Evolutionary conservation across 768 basidiomycete genomes (phyloP).

Genomic region (Naganishia antarctica): DNA sequence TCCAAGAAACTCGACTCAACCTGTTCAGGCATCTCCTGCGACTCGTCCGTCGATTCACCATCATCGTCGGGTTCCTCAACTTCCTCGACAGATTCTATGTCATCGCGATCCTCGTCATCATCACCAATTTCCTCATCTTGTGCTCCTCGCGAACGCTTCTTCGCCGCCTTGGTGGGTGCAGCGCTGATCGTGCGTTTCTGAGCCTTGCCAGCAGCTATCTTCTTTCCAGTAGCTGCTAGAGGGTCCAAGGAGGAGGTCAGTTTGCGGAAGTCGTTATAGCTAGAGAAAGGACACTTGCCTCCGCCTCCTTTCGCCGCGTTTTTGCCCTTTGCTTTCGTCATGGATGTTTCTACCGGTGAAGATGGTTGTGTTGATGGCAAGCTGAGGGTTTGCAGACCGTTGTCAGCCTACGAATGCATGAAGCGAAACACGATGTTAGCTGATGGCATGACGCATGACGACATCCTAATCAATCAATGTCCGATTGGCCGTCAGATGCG

Average conservation of each 20-base stretch:
- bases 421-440: too few relatives aligned
- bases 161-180: not conserved
- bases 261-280: not conserved
- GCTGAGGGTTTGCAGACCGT: too few relatives aligned
- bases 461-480: too few relatives aligned
- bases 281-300: not conserved
- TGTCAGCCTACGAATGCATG: too few relatives aligned
- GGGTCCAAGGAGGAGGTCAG: not conserved
- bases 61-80: not conserved
- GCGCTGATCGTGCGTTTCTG: not conserved
- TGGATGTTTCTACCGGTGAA: not conserved
- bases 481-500: too few relatives aligned
- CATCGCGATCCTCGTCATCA: not conserved
- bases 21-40: constrained; percentile 6
- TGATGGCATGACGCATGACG: too few relatives aligned
- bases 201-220: not conserved
- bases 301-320: not conserved
- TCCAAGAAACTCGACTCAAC: constrained; percentile 11
- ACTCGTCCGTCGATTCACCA: not conserved
- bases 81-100: constrained; percentile 9
- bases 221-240: not conserved
- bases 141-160: not conserved
- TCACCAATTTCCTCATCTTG: not conserved
- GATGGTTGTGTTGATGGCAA: not conserved
- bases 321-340: not conserved